These are phyloP conservation scores for Marasmius tenuissimus DNA, from an alignment of 1,284 basidiomycete species.

Conservation along the genomic window DNA sequence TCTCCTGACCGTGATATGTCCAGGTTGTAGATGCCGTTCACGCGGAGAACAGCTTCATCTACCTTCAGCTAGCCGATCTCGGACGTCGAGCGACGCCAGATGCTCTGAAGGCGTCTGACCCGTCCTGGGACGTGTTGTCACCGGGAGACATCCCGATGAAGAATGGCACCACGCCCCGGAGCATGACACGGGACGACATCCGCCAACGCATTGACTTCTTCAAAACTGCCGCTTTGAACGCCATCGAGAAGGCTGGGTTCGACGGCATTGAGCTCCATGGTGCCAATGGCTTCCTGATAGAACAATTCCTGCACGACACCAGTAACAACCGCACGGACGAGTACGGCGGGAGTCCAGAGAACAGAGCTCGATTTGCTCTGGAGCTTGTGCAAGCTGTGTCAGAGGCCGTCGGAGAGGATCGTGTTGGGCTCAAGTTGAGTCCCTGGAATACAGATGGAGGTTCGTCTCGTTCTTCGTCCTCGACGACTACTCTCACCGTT, in stretches of 20 bases:
- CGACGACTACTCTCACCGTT: background rate
- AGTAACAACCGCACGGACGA: slow-evolving; percentile 47
- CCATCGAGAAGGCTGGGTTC: slow-evolving; percentile 38
- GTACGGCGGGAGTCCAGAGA: slow-evolving; percentile 49
- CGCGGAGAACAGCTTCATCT: too few species aligned
- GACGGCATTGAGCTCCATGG: slow-evolving; percentile 40
- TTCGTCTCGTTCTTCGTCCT: background rate
- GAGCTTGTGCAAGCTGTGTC: slow-evolving; percentile 37
- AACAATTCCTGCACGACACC: slow-evolving; percentile 36
- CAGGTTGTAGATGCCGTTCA: too few species aligned
- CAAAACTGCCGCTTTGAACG: slow-evolving; percentile 34
- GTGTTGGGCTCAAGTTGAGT: slow-evolving; percentile 48
- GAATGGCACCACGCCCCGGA: slow-evolving; percentile 26
- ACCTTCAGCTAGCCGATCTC: too few species aligned
- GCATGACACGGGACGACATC: slow-evolving; percentile 35
- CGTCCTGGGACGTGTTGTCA: slow-evolving; percentile 27
- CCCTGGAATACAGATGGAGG: background rate
- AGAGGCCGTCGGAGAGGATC: slow-evolving; percentile 30
- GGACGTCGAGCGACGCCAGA: too few species aligned
- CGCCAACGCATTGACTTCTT: slow-evolving; percentile 33
- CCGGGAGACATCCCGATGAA: slow-evolving; percentile 40
- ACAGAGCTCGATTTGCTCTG: slow-evolving; percentile 43
- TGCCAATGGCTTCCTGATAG: slow-evolving; percentile 36
- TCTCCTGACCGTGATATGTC: background rate
- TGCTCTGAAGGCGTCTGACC: background rate